Percentiles rank a stretch among this genome's conserved stretches.
Conservation (phyloP, 768 basidiomycete species). For the Suillus weaverae region DNA sequence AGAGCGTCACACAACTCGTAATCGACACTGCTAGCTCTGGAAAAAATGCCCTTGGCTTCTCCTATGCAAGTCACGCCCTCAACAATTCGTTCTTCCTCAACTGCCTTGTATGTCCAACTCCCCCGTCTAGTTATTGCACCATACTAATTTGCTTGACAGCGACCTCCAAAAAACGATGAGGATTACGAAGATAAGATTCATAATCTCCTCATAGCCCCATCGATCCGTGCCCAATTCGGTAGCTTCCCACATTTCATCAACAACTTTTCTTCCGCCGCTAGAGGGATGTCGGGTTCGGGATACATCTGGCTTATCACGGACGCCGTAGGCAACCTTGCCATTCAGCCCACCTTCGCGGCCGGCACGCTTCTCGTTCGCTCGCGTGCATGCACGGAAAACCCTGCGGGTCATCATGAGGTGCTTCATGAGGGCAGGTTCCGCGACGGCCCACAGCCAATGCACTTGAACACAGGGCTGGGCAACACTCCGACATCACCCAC, state of each 20-base stretch:
- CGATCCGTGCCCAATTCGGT: constrained; percentile 50
- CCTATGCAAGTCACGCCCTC: constrained; percentile 87
- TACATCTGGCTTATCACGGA: constrained; percentile 90
- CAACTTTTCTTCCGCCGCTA: constrained; percentile 69
- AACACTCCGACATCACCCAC: constrained; percentile 40
- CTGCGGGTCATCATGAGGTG: constrained; percentile 23
- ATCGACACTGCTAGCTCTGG: constrained; percentile 61
- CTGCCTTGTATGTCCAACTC: constrained; percentile 61
- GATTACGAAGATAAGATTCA: constrained; percentile 21
- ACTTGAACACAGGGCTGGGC: constrained; percentile 21
- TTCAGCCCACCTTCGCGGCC: constrained; percentile 85
- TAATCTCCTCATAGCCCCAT: constrained; percentile 17
- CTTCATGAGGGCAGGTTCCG: constrained; percentile 23
- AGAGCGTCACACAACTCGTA: constrained; percentile 70
- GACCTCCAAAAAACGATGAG: constrained; percentile 30
- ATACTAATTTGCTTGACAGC: constrained; percentile 23
- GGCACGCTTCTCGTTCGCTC: constrained; percentile 84
- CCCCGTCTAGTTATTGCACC: neutral
- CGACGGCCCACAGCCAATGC: constrained; percentile 18
- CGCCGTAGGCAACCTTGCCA: constrained; percentile 55
- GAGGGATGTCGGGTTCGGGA: constrained; percentile 77
- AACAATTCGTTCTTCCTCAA: constrained; percentile 97
- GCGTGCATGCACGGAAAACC: constrained; percentile 37
- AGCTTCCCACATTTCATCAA: constrained; percentile 70
- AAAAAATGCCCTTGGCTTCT: constrained; percentile 71